Conservation (phyloP, 768 basidiomycete species). For the Pholiota conissans region DNA sequence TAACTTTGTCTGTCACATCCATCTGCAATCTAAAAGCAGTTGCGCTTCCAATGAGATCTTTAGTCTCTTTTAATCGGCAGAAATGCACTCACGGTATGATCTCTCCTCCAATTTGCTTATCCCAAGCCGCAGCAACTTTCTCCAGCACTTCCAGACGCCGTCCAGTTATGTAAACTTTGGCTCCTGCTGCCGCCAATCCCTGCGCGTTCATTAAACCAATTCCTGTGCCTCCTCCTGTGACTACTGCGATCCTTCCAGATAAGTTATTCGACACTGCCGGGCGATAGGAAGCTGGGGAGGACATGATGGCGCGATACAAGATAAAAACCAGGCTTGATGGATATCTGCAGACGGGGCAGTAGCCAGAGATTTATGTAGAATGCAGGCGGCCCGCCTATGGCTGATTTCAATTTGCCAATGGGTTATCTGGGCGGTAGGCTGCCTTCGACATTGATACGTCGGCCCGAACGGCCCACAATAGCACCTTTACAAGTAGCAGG, state of each 20-base stretch:
- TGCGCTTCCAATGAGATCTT: background rate
- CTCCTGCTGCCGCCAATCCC: conserved; percentile 75
- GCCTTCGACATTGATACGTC: no score
- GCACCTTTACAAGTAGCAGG: background rate
- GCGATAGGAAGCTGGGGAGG: conserved; percentile 23
- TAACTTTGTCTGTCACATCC: conserved; percentile 71
- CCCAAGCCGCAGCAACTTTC: conserved; percentile 50
- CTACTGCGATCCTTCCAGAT: conserved; percentile 54
- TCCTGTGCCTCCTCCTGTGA: conserved; percentile 55
- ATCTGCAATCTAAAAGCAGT: conserved; percentile 50
- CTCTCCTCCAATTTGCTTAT: conserved; percentile 44
- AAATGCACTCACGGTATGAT: conserved; percentile 54
- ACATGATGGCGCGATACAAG: conserved; percentile 6
- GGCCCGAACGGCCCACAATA: background rate
- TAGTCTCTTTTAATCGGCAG: background rate
- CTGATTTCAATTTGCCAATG: background rate
- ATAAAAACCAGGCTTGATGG: background rate
- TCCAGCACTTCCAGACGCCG: conserved; percentile 66
- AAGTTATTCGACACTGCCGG: conserved; percentile 49
- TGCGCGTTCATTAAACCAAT: conserved; percentile 66
- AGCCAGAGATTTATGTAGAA: background rate
- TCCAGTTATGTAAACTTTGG: conserved; percentile 80
- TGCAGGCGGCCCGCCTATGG: background rate
- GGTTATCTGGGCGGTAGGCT: no score
- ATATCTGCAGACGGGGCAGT: background rate